A percentile compares a stretch with the other conserved stretches of the same genome.
Conservation (phyloP, 306 rosid species). For the Cucumis melo region DNA sequence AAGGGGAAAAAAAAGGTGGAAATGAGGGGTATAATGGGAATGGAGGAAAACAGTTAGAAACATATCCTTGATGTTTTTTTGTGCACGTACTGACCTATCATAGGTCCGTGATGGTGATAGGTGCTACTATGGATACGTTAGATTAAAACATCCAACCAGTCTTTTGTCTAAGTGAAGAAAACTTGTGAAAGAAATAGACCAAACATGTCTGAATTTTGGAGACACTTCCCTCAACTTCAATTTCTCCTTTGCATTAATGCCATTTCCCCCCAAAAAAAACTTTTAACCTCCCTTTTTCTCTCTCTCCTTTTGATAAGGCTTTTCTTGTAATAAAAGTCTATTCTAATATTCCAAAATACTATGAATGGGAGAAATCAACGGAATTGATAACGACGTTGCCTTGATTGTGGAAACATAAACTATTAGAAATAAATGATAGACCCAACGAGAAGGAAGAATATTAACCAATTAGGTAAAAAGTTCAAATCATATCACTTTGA, state of each 20-base stretch:
- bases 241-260: not conserved
- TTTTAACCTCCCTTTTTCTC: not conserved
- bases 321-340: not conserved
- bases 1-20: too few relatives aligned
- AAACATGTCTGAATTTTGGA: conserved; percentile 14
- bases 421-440: not conserved
- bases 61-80: conserved; percentile 1
- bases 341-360: not conserved
- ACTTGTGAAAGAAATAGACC: conserved; percentile 7
- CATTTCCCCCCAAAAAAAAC: not conserved
- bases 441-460: not conserved
- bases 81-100: not conserved
- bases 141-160: conserved; percentile 7
- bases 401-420: not conserved
- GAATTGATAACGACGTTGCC: not conserved
- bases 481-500: not conserved
- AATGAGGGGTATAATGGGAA: not conserved
- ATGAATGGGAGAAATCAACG: not conserved
- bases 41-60: not conserved
- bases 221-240: conserved; percentile 9
- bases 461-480: not conserved
- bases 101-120: conserved; percentile 3
- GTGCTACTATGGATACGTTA: not conserved
- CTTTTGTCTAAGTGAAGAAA: not conserved
- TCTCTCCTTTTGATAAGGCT: not conserved